Base-by-base conservation (phyloP, 1,284 basidiomycete species). In the Ceraceosorus guamensis region DNA sequence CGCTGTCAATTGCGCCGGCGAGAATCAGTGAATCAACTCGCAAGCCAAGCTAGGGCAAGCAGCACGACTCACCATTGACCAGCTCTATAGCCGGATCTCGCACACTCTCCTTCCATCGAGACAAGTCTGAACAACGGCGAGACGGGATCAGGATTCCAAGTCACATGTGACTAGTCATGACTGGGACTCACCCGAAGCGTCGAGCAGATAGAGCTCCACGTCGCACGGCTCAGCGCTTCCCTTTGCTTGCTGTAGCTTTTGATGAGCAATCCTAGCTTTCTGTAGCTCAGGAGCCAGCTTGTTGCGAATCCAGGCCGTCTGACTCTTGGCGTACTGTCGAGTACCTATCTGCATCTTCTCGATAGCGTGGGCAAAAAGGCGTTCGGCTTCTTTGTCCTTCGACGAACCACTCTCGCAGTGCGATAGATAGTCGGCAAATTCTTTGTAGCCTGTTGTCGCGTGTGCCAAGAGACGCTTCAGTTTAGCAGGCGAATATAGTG, bases 221-320 rank as follows among this genome's bases (percentile, higher is more conserved):
- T 68, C 75, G 3, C 63, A 7, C 32, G 39, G 24, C 14, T 30
- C 48, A 16, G 1, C 7, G 10, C 24, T 16, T 13, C 43, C 35
- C 31, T 11, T 32, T 35, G 8, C n/a, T 72, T 3, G 24, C 24
- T 24, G 24, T 24, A 24, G 24, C 24, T 24, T 24, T 24, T 3
- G 24, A 24, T 24, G 24, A 24, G 24, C 24, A 24, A 24, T 24
- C 24, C 24, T 24, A 24, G 24, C 24, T 24, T 24, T 24, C 24
- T 24, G 24, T 24, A 88, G 79, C 1, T 84, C 86, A 1, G 91
- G 91, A 7, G 96, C 75, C 5, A 98, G 78, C 77, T 95, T 92
- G 73, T 91, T 91, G 43, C 84, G 82, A 52, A 98, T 85, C 95
- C 95, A 99, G 50, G 86, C 85, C 41, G 91, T 81, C 75, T 99